Base-by-base conservation (phyloP, 345 rosid genomes). In the Jatropha curcas region DNA sequence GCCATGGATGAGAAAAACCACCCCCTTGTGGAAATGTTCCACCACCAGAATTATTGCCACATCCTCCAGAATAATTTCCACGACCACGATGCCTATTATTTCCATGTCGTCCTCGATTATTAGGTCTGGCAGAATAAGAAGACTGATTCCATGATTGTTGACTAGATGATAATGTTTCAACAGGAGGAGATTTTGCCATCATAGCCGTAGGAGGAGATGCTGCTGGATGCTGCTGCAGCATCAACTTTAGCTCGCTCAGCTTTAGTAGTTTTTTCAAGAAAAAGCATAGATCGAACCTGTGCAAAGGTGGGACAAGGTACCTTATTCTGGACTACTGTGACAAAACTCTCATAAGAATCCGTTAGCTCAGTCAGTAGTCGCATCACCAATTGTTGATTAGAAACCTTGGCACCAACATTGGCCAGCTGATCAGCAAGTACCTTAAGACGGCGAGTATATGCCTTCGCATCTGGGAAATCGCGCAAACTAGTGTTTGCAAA, bases 211-310 rank as follows among this genome's bases (percentile, higher is more conserved):
- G 60, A 55, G 60, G n/a, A n/a, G n/a, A n/a, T n/a, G n/a, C n/a
- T n/a, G n/a, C n/a, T 9, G 22, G 60, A 55, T 6, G 31, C 9
- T 55, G 25, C 30, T 5, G 30, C 4, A 55, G 60, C 25, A 22
- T 55, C 60, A 8, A n/a, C 28, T 55, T 55, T 55, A n/a, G 60
- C 60, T n/a, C 60, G 60, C 30, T 55, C 60, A 55, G 60, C 30
- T 7, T 55, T 55, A 27, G 60, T 55, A 55, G 60, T 55, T 27
- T 55, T 28, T 55, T 55, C 60, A 55, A 55, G 60, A 55, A 55
- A 27, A 55, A 55, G 60, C 60, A 55, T 55, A 55, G 60, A 55
- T 22, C 60, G 60, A 0, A 55, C 60, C 60, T 55, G 60, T n/a
- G 60, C 25, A 55, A 55, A 55, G 60, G 60, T n/a, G 14, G 28